Evolutionary conservation across 1,284 basidiomycete genomes (phyloP), one percentile per base, ranked within the genome.

Genomic region (Pyrrhoderma lamaoense): DNA sequence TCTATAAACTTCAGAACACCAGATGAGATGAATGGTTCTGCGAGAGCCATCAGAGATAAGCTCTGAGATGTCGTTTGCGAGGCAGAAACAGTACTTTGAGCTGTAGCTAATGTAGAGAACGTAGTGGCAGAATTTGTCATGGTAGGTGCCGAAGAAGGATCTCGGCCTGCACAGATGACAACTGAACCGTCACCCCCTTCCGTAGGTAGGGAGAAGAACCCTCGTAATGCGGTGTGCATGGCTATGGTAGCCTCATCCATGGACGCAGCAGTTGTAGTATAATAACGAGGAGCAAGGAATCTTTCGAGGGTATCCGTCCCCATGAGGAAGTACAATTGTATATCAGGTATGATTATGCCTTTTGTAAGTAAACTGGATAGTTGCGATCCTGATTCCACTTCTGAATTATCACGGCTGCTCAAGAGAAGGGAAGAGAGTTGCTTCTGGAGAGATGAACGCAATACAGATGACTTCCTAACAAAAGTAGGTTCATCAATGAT

Each of bases 261-360:
- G n/a, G 38, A 7, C 5, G 7, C 8, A 8, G n/a, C 5, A 22
- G 16, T 7, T 2, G 67, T 60, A 1, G 56, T 65, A 61, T 97
- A 97, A 66, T 93, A 98, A 36, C 79, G 79, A 0, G 82, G 77
- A 13, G 85, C 78, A 52, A 96, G 84, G 46, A 97, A 77, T 7
- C 95, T 82, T 52, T 84, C 78, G 25, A 98, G 75, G 1, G 95
- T 99, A 63, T 99, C 95, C 49, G 82, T 80, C 8, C 94, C 94
- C 50, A 95, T 70, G 21, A 91, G 67, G 63, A 90, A 92, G 8
- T 76, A 74, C 16, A 90, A 65, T 51, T 76, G 68, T 2, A 72
- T 64, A 14, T 50, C 57, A 48, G 45, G 25, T 25, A 3, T 46
- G n/a, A 16, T 47, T 21, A n/a, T n/a, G n/a, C n/a, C n/a, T n/a